A percentile compares a stretch with the other conserved stretches of the same genome.
Conservation (phyloP, 2,329 filamentous ascomycete species). For the Aspergillus pseudoterreus region DNA sequence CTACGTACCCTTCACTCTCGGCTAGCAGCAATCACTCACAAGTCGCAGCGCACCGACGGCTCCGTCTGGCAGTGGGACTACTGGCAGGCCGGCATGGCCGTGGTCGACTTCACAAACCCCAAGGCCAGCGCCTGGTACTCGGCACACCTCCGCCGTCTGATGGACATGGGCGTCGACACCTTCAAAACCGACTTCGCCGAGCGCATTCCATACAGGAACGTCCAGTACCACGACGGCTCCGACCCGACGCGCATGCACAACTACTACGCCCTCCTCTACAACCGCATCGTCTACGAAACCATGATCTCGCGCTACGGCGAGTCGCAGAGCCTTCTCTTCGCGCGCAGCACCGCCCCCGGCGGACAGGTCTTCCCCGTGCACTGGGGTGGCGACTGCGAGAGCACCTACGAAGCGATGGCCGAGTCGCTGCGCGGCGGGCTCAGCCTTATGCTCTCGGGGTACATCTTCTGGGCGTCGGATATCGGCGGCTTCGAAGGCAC, state of each 20-base stretch:
- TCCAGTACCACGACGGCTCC: conserved; percentile 60
- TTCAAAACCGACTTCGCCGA: conserved; percentile 78
- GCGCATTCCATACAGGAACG: conserved; percentile 62
- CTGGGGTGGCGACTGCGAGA: conserved; percentile 75
- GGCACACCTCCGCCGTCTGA: conserved; percentile 58
- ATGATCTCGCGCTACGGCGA: conserved; percentile 53
- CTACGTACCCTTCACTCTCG: not conserved
- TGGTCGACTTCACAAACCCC: conserved; percentile 72
- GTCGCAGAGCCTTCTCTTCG: conserved; percentile 62
- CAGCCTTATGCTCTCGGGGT: conserved; percentile 61
- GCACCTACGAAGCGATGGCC: conserved; percentile 68
- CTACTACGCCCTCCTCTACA: conserved; percentile 71
- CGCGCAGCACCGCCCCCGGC: conserved; percentile 64
- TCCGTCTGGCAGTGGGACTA: conserved; percentile 73
- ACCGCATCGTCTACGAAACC: conserved; percentile 65
- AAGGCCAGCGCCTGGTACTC: conserved; percentile 64
- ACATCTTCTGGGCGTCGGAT: conserved; percentile 66
- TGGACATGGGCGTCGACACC: conserved; percentile 66
- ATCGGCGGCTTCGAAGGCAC: conserved; percentile 70
- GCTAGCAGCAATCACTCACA: not conserved
- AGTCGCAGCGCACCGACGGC: conserved; percentile 55
- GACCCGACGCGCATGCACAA: conserved; percentile 71
- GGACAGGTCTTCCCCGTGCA: conserved; percentile 66
- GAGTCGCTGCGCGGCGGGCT: conserved; percentile 66
- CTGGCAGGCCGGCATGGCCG: conserved; percentile 73